Evolutionary conservation across 768 basidiomycete genomes (phyloP).

Genomic region (Tremella yokohamensis): DNA sequence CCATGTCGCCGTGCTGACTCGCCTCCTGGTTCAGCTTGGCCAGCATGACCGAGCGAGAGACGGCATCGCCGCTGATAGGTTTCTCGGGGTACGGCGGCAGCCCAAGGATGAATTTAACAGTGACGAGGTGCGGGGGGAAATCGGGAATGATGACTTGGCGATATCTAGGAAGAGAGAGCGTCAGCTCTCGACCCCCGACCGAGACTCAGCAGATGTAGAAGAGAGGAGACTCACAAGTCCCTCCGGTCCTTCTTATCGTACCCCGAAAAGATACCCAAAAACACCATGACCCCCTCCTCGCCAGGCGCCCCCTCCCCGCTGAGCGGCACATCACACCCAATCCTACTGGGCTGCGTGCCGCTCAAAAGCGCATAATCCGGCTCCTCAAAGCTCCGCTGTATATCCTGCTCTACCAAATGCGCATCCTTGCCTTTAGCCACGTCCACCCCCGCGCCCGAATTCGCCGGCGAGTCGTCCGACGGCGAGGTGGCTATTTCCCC

Average conservation of each 20-base stretch:
- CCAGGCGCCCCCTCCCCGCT: constrained; percentile 14
- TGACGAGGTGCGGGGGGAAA: constrained; percentile 48
- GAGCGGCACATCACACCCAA: constrained; percentile 49
- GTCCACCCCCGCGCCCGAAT: constrained; percentile 37
- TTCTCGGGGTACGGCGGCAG: constrained; percentile 41
- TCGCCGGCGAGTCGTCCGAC: constrained; percentile 27
- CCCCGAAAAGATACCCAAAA: constrained; percentile 50
- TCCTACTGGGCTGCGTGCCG: constrained; percentile 45
- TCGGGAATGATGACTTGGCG: constrained; percentile 45
- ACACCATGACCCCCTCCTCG: constrained; percentile 43
- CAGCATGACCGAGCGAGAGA: constrained; percentile 24
- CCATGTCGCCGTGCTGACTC: constrained; percentile 46
- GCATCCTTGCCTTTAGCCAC: constrained; percentile 42
- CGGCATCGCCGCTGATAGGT: constrained; percentile 33
- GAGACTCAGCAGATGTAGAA: neutral
- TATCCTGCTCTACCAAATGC: constrained; percentile 37
- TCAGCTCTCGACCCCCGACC: neutral
- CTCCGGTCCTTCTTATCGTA: constrained; percentile 45
- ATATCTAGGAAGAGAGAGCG: constrained; percentile 31
- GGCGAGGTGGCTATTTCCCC: constrained; percentile 27
- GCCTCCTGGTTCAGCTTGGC: constrained; percentile 38
- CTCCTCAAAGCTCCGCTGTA: constrained; percentile 51
- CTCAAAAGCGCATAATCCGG: constrained; percentile 50
- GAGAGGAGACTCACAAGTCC: constrained; percentile 37
- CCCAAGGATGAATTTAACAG: constrained; percentile 51